Base-by-base conservation (phyloP, 2,329 filamentous ascomycete species). In the Epichloe typhina region DNA sequence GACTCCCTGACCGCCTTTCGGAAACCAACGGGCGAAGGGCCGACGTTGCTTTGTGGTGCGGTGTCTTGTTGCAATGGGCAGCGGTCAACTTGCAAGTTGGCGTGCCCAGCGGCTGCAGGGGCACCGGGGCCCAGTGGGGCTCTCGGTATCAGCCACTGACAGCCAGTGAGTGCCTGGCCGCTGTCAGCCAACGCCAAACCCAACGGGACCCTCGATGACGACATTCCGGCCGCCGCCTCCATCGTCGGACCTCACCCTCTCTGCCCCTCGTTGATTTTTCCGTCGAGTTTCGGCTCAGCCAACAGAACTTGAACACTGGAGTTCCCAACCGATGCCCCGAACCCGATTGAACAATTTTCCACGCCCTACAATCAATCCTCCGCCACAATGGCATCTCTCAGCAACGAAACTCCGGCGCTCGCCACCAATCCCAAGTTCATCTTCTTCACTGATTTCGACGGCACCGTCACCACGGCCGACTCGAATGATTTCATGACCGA, bases 401-500 rank as follows among this genome's bases (percentile, higher is more conserved):
- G 61, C 42, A 64, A 60, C 52, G 65, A 71, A 46, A 76, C 79
- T 26, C 79, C 79, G 51, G 80, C 80, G 43, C 70, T 83, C 66
- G 72, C 72, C 61, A 81, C 74, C 52, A 82, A 85, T 65, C 90
- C 90, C 48, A 86, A 88, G 70, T 86, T 88, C 73, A 90, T 98
- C 74, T 96, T 98, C 79, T 97, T 97, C 75, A 95, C 90, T 59
- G 93, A 98, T 72, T 97, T 97, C 65, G 93, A 98, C 69, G 93
- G 93, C 62, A 97, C 90, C 50, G 91, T 96, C 65, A 96, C 91
- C 46, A 76, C 75, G 50, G 72, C 77, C 61, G 80, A 83, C 68
- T 78, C 73, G 64, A 84, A 83, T 64, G 79, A 80, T 68, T 79
- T 69, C 67, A 73, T 91, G 81, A 96, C 90, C 52, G 93, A 97